These are phyloP conservation scores for Chytriomyces sp. DNA, from an alignment of 192 early-diverging fungal species.

Conservation along the genomic window DNA sequence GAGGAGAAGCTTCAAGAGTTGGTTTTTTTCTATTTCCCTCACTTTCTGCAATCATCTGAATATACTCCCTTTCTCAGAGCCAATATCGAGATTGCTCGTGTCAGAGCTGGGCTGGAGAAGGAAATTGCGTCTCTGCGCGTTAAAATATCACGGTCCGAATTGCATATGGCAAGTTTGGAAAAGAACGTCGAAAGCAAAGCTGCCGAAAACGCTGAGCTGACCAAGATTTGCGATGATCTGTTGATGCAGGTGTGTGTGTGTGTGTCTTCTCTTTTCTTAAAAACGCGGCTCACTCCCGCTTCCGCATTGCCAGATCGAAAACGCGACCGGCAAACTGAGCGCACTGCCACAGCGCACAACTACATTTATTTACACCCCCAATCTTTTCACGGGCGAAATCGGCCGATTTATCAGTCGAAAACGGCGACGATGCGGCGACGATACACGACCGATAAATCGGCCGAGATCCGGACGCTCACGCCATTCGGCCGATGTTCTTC, in stretches of 20 bases:
- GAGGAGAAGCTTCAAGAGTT: conserved; percentile 51
- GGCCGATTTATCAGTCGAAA: too few species aligned
- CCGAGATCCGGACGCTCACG: too few species aligned
- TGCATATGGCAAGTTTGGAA: conserved; percentile 39
- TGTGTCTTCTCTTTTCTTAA: neutral
- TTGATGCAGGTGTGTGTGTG: conserved; percentile 38
- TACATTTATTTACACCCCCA: too few species aligned
- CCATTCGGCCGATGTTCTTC: too few species aligned
- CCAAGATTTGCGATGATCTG: conserved; percentile 51
- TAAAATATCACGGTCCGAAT: conserved; percentile 41
- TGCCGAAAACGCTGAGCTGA: conserved; percentile 46
- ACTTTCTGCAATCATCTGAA: neutral
- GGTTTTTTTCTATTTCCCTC: neutral
- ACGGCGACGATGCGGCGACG: too few species aligned
- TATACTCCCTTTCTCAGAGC: conserved; percentile 39
- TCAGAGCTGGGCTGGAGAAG: conserved; percentile 37
- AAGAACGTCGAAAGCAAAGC: conserved; percentile 41
- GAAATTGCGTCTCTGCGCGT: conserved; percentile 45
- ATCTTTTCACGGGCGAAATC: too few species aligned
- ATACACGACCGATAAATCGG: too few species aligned
- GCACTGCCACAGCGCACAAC: too few species aligned
- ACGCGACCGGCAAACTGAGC: too few species aligned
- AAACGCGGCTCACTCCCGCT: neutral
- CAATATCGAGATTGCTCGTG: conserved; percentile 45
- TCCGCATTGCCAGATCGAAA: too few species aligned